phyloP scores from a whole-genome alignment of 257 asterid species.

The Nicotiana otophora region DNA sequence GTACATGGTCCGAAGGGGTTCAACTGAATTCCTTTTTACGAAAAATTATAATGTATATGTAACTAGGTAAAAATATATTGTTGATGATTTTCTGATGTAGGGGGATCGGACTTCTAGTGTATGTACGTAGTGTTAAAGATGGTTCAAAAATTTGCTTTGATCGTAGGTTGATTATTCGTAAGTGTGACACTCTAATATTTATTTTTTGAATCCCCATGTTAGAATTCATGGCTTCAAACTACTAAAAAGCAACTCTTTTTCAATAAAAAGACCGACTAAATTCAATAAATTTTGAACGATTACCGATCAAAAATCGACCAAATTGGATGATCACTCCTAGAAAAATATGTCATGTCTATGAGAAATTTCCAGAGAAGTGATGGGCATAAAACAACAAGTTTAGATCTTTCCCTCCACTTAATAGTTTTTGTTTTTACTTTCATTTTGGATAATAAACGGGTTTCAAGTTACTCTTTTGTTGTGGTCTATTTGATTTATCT shows the following conservation, averaged over 20 bases:
- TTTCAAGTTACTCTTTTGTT: not conserved
- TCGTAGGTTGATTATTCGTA: not conserved
- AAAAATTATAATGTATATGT: not conserved
- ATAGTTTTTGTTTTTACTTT: not conserved
- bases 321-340: no score
- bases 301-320: no score
- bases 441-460: not conserved
- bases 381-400: not conserved
- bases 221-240: not conserved
- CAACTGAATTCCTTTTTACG: fast-evolving
- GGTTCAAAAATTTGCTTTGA: no score
- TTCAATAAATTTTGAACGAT: no score
- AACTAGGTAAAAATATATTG: not conserved
- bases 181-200: not conserved
- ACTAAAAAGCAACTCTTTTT: no score
- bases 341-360: not conserved
- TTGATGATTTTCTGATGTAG: not conserved
- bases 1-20: not conserved
- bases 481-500: not conserved
- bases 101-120: not conserved
- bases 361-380: slow-evolving; percentile 5
- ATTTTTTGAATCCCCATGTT: not conserved
- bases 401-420: not conserved
- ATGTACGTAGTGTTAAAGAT: not conserved
- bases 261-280: no score